Conservation (phyloP, 2,329 filamentous ascomycete genomes). For the Pseudogymnoascus sp. region DNA sequence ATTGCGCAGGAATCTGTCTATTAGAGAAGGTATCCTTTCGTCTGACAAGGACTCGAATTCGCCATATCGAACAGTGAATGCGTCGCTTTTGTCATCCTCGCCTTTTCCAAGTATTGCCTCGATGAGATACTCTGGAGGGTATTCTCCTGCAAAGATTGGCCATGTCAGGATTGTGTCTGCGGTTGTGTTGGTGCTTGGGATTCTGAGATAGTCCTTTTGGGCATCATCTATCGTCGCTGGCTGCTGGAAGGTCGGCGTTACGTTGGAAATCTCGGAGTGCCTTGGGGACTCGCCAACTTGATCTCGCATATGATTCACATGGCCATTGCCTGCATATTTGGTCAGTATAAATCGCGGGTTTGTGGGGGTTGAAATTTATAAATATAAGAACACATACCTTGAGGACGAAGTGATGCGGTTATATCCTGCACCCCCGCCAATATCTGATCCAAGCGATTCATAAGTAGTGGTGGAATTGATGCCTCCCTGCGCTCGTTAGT, state of each 20-base stretch:
- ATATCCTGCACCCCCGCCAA: conserved; percentile 9
- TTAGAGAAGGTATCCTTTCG: conserved; percentile 23
- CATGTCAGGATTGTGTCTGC: conserved; percentile 24
- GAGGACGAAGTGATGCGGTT: conserved; percentile 5
- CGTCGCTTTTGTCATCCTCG: neutral
- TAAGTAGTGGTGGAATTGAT: conserved; percentile 11
- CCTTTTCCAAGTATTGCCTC: neutral
- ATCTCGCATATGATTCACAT: neutral
- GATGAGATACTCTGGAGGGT: conserved; percentile 4
- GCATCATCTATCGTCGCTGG: neutral
- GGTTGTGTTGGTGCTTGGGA: conserved; percentile 21
- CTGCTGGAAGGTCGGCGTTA: neutral
- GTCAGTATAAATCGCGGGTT: neutral
- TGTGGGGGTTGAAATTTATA: neutral
- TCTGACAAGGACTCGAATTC: conserved; percentile 15
- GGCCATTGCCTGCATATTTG: neutral
- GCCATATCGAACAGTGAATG: neutral
- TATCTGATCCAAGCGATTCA: conserved; percentile 18
- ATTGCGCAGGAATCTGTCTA: conserved; percentile 27
- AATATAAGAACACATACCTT: neutral
- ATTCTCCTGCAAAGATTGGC: conserved; percentile 20
- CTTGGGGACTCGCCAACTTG: neutral
- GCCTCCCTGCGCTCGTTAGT: neutral
- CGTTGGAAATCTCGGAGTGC: neutral
- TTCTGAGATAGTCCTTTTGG: conserved; percentile 19